Conservation (phyloP, 208 protist species). For the Trypanosoma vivax region DNA sequence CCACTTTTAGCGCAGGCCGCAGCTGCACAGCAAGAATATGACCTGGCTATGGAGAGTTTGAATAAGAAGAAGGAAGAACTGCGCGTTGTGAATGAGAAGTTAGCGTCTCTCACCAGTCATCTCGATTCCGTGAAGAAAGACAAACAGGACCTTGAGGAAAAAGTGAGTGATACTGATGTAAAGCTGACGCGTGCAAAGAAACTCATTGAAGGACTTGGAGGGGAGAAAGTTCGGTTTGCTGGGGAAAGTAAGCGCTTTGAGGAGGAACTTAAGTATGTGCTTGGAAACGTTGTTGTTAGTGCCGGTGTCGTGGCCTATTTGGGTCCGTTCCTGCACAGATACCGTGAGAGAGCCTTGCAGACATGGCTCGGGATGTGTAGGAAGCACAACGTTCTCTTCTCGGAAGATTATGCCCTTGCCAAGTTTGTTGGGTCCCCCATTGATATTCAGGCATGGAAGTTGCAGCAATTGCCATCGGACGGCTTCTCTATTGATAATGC, state of each 20-base stretch:
- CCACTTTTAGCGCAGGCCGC: constrained; percentile 88
- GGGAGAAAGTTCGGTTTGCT: constrained; percentile 91
- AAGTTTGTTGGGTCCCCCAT: constrained; percentile 87
- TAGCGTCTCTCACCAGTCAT: constrained; percentile 70
- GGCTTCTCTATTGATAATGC: constrained; percentile 93
- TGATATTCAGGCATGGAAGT: constrained; percentile 90
- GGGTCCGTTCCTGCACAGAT: constrained; percentile 93
- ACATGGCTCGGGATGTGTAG: constrained; percentile 77
- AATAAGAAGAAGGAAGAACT: constrained; percentile 91
- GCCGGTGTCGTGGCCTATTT: constrained; percentile 94
- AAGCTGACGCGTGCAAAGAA: constrained; percentile 93
- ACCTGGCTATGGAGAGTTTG: constrained; percentile 78
- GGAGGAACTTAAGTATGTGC: constrained; percentile 78
- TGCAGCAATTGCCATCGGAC: constrained; percentile 90
- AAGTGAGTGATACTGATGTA: constrained; percentile 90
- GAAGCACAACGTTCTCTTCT: constrained; percentile 63
- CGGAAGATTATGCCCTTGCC: constrained; percentile 78
- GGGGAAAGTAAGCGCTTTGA: constrained; percentile 74
- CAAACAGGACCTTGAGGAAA: constrained; percentile 89
- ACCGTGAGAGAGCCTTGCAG: constrained; percentile 65
- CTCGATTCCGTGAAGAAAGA: constrained; percentile 82
- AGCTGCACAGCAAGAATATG: constrained; percentile 79
- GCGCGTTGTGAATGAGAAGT: constrained; percentile 86
- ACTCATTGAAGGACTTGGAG: constrained; percentile 92
- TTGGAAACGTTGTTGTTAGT: constrained; percentile 94